These are phyloP conservation scores for Suillus bovinus DNA, from an alignment of 768 basidiomycete species.

Conservation along the genomic window DNA sequence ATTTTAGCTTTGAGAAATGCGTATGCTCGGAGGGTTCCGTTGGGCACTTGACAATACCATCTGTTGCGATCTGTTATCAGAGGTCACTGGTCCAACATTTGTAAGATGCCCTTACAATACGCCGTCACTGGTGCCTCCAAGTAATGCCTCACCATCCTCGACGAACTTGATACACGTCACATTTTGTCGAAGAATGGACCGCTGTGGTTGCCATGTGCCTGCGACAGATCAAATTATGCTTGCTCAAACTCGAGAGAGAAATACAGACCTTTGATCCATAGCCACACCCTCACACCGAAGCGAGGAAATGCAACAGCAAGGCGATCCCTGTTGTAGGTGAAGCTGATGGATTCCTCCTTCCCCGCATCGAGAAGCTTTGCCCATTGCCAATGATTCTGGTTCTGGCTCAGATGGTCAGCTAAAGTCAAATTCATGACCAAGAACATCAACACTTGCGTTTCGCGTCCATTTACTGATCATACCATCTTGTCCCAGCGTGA, in stretches of 20 bases:
- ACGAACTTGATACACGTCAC: conserved; percentile 66
- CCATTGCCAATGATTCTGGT: conserved; percentile 55
- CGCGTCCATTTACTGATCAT: conserved; percentile 59
- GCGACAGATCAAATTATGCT: conserved; percentile 9
- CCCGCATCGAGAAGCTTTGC: conserved; percentile 54
- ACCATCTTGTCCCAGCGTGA: conserved; percentile 60
- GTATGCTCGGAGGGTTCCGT: conserved; percentile 62
- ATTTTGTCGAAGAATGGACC: conserved; percentile 63
- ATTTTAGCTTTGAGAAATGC: conserved; percentile 59
- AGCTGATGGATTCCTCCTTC: conserved; percentile 46
- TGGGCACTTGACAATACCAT: conserved; percentile 70
- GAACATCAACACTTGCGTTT: conserved; percentile 40
- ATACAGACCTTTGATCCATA: conserved; percentile 53
- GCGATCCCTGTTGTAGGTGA: conserved; percentile 56
- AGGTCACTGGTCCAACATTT: not conserved
- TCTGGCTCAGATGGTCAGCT: conserved; percentile 27
- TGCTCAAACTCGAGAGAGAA: not conserved
- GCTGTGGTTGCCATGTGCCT: conserved; percentile 67
- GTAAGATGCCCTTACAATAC: conserved; percentile 48
- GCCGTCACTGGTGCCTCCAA: conserved; percentile 72
- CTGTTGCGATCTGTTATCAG: conserved; percentile 34
- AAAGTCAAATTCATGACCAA: not conserved
- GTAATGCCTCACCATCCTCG: conserved; percentile 58
- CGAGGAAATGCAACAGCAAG: conserved; percentile 64
- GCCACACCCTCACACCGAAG: conserved; percentile 66